phyloP scores from a whole-genome alignment of 1,139 yeast genomes.

The Yamadazyma songkhlaensis region DNA sequence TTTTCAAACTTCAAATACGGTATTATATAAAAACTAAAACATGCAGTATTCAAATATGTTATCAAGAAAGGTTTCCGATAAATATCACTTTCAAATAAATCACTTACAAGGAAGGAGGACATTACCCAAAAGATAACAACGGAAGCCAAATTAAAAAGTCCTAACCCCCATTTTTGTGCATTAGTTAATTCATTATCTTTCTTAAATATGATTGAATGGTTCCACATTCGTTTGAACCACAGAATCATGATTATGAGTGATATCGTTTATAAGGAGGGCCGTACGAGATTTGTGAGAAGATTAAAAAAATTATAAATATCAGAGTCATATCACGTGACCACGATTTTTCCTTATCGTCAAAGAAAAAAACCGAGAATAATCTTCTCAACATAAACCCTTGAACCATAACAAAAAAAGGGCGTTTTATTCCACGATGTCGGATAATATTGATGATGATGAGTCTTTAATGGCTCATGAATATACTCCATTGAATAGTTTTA shows the following conservation, averaged over 20 bases:
- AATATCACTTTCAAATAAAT: slow-evolving; percentile 60
- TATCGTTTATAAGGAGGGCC: background rate
- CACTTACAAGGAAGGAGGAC: slow-evolving; percentile 77
- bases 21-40: slow-evolving; percentile 72
- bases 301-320: background rate
- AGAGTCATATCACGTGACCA: background rate
- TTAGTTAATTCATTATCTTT: slow-evolving; percentile 18
- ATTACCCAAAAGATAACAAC: slow-evolving; percentile 88
- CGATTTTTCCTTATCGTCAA: background rate
- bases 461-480: slow-evolving; percentile 12
- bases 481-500: slow-evolving; percentile 17
- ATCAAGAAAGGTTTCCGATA: slow-evolving; percentile 92
- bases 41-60: slow-evolving; percentile 85
- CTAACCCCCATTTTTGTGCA: slow-evolving; percentile 65
- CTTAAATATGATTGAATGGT: slow-evolving; percentile 9
- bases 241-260: background rate
- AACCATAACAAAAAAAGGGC: too few species aligned
- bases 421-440: slow-evolving; percentile 2
- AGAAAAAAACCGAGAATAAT: background rate
- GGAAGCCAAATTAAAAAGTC: slow-evolving; percentile 64
- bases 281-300: background rate
- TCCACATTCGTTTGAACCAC: background rate
- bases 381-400: background rate
- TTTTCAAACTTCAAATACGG: slow-evolving; percentile 49
- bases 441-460: slow-evolving; percentile 1